A percentile compares a stretch with the other conserved stretches of the same genome.
Conservation (phyloP, 306 rosid genomes). For the Quercus bicolor region DNA sequence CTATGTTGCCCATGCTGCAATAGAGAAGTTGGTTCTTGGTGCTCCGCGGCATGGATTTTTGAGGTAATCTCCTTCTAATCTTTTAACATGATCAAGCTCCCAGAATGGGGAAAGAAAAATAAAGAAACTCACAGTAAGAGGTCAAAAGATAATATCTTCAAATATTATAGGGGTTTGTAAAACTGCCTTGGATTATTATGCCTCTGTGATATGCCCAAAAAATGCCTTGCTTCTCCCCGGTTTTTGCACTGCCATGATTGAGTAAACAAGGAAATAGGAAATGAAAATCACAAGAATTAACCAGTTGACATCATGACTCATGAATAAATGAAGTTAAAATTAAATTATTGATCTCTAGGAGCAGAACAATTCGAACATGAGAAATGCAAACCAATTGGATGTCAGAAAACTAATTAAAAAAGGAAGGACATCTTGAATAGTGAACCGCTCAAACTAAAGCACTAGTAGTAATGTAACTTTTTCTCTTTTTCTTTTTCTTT, state of each 20-base stretch:
- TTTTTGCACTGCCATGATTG: not conserved
- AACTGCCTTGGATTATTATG: not conserved
- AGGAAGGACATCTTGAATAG: too few relatives aligned
- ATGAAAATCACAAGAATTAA: not conserved
- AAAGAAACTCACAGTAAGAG: too few relatives aligned
- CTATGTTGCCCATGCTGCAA: constrained; percentile 71
- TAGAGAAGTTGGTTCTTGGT: constrained; percentile 75
- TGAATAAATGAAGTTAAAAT: not conserved
- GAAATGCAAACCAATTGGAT: not conserved
- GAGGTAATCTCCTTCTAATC: constrained; percentile 35
- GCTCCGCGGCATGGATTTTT: constrained; percentile 77
- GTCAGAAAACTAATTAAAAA: too few relatives aligned
- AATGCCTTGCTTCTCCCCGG: not conserved
- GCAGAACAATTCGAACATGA: not conserved
- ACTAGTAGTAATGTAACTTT: too few relatives aligned
- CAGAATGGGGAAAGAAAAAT: too few relatives aligned
- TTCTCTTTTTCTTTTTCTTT: too few relatives aligned
- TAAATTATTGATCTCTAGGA: not conserved
- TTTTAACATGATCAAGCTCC: too few relatives aligned
- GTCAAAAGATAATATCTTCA: too few relatives aligned
- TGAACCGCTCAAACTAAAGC: too few relatives aligned
- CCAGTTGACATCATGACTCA: not conserved
- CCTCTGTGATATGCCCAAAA: not conserved
- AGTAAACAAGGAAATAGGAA: not conserved
- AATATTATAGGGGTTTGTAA: too few relatives aligned